Evolutionary conservation across 495 filamentous ascomycete species (phyloP), one percentile per base, ranked within the genome.

Genomic region (Penicillium ucsense): DNA sequence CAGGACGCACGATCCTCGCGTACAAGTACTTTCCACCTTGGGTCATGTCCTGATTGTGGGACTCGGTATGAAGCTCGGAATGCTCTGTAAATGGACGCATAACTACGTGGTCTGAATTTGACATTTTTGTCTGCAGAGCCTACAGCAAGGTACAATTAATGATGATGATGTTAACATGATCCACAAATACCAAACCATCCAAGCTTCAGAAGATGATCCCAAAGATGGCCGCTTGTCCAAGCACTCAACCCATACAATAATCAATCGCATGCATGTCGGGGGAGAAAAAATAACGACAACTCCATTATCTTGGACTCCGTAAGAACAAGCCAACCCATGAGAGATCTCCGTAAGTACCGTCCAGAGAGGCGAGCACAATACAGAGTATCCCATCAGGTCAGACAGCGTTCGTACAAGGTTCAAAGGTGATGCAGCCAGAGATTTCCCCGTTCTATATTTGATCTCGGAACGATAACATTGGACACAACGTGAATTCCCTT

Each of bases 11-110:
- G 66, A 59, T 28, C 11, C 64, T 5, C 46, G 42, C 3, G 29
- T 59, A 6, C 69, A 72, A 42, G 29, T 52, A 6, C 8, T 62
- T 10, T 53, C 57, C 7, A 45, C 61, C 3, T 6, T 64, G 6
- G 27, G 64, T 6, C 70, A 74, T 56, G 38, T 71, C 9, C 7
- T 60, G 0, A 49, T 66, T 3, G 61, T 73, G 30, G 53, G 48
- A 9, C 12, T 69, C 4, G 59, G 63, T 45, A 58, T 63, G 41
- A 55, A 59, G 8, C 44, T 65, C 35, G 59, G 58, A 28, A 49
- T 54, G n/a, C 45, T 74, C 20, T 74, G 71, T 45, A 43, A 59
- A 5, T 69, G 65, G 70, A 57, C 50, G 45, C 28, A 31, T 32
- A 38, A 49, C 11, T 38, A 39, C 4, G 10, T 12, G 6, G 47